Evolutionary conservation across 345 rosid genomes (phyloP).

Genomic region (Eucalyptus paniculata): DNA sequence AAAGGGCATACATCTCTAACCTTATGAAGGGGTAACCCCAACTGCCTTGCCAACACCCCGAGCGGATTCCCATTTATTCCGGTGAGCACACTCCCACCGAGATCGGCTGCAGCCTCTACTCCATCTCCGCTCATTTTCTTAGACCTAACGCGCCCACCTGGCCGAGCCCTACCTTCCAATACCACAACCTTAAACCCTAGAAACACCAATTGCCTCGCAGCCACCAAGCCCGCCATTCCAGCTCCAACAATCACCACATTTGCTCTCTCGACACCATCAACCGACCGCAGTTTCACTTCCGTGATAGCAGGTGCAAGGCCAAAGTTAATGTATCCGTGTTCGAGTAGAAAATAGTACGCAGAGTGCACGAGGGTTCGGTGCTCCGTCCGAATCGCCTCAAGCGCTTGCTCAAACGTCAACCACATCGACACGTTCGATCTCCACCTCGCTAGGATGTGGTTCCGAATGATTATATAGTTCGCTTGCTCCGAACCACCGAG

Average conservation of each 20-base stretch:
- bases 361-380: conserved; percentile 52
- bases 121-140: conserved; percentile 70
- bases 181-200: conserved; percentile 90
- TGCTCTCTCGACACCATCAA: conserved; percentile 39
- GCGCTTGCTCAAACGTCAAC: conserved; percentile 69
- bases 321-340: conserved; percentile 84
- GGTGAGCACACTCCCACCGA: conserved; percentile 92
- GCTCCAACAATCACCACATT: conserved; percentile 87
- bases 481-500: conserved; percentile 75
- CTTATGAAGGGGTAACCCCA: conserved; percentile 88
- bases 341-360: conserved; percentile 64
- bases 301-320: conserved; percentile 63
- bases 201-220: conserved; percentile 69
- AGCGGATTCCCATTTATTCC: conserved; percentile 93
- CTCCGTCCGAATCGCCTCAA: conserved; percentile 63
- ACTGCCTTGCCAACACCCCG: conserved; percentile 87
- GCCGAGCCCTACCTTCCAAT: conserved; percentile 78
- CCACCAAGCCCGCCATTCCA: conserved; percentile 79
- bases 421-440: conserved; percentile 71
- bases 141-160: conserved; percentile 87
- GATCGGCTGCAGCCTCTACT: conserved; percentile 70
- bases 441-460: conserved; percentile 81
- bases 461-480: conserved; percentile 70
- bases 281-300: conserved; percentile 46
- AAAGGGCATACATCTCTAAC: conserved; percentile 90